Evolutionary conservation across 1,284 basidiomycete species (phyloP).

Genomic region (Coniferiporia weirii): DNA sequence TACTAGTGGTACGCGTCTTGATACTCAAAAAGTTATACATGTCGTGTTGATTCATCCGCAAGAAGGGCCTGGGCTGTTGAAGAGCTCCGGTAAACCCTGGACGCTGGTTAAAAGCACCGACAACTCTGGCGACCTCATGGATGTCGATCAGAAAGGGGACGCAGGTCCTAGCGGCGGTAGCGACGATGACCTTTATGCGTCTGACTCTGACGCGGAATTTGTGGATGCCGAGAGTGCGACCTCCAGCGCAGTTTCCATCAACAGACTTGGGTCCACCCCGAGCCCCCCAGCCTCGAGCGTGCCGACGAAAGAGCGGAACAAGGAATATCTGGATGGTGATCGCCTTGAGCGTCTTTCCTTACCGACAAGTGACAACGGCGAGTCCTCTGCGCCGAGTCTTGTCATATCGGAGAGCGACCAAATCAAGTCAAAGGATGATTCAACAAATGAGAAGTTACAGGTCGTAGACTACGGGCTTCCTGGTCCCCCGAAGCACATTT

Average conservation of each 20-base stretch:
- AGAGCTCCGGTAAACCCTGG: neutral
- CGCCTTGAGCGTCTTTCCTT: too few relatives aligned
- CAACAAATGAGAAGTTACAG: too few relatives aligned
- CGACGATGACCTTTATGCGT: conserved; percentile 3
- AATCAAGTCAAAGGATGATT: too few relatives aligned
- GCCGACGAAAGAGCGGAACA: neutral
- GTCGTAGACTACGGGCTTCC: too few relatives aligned
- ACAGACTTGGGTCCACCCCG: neutral
- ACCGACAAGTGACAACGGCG: too few relatives aligned
- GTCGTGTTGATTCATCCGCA: too few relatives aligned
- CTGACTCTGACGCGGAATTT: conserved; percentile 2
- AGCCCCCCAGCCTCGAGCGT: neutral
- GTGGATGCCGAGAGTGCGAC: neutral
- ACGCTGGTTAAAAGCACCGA: neutral
- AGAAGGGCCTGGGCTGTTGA: too few relatives aligned
- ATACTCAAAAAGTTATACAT: too few relatives aligned
- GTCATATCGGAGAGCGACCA: too few relatives aligned
- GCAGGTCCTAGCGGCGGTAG: neutral
- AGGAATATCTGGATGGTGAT: neutral
- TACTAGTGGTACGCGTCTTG: too few relatives aligned
- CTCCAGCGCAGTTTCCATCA: neutral
- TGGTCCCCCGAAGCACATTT: too few relatives aligned
- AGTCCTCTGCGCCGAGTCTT: too few relatives aligned
- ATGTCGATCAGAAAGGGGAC: neutral
- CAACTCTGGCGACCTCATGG: neutral